Evolutionary conservation across 768 basidiomycete genomes (phyloP).

Genomic region (Amanita phalloides): DNA sequence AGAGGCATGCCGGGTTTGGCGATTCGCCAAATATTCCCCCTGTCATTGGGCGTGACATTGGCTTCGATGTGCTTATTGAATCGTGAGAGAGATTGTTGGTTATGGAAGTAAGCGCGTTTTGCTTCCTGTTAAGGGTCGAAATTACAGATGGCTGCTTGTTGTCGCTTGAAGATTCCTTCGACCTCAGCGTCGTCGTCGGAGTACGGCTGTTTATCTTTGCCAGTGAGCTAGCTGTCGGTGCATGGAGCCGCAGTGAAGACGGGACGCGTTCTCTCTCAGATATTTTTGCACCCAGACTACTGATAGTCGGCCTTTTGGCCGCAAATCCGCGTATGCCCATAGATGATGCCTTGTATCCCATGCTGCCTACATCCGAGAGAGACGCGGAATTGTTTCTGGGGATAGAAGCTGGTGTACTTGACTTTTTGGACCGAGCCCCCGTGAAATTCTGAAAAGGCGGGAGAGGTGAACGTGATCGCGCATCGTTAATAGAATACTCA

Average conservation of each 20-base stretch:
- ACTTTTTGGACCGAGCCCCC: neutral
- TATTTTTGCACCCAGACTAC: conserved; percentile 24
- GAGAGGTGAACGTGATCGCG: conserved; percentile 18
- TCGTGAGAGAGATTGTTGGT: conserved; percentile 21
- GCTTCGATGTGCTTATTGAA: neutral
- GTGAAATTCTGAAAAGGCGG: conserved; percentile 10
- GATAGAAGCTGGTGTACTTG: neutral
- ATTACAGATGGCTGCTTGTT: neutral
- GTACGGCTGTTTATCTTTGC: conserved; percentile 36
- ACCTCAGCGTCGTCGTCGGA: neutral
- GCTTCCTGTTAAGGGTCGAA: conserved; percentile 7
- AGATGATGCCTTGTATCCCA: neutral
- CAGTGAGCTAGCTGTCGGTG: conserved; percentile 70
- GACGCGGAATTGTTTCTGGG: neutral
- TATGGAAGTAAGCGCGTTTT: conserved; percentile 18
- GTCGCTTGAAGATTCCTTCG: conserved; percentile 9
- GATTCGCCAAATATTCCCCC: neutral
- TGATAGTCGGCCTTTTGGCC: conserved; percentile 13
- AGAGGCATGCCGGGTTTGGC: neutral
- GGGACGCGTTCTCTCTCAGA: conserved; percentile 12
- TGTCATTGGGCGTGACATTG: neutral
- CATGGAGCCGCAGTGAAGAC: conserved; percentile 40
- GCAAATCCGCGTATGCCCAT: conserved; percentile 15
- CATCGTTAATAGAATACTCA: conserved; percentile 1
- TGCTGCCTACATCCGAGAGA: neutral